Base-by-base conservation (phyloP, 495 filamentous ascomycete species). In the Podospora conica region DNA sequence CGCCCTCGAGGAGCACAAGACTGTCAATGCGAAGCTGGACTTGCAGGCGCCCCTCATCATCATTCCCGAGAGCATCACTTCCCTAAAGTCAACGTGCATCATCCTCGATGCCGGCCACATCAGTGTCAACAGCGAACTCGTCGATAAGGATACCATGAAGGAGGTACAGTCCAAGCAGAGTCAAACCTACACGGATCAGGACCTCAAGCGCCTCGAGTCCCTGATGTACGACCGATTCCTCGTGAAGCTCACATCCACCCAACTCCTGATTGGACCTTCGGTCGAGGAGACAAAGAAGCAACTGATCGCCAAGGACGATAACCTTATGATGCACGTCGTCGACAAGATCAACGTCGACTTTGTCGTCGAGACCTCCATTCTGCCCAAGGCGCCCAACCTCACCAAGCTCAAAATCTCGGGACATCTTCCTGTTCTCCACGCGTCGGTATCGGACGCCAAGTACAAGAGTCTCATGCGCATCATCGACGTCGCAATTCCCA, bases 311-410 rank as follows among this genome's bases (percentile, higher is more conserved):
- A 85, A 86, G 64, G 86, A 91, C 54, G 84, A 89, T 20, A 80
- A 81, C 8, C 88, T 88, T 65, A 88, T 90, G 71, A 81, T 96
- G 61, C 95, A 97, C 75, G 87, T 98, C 63, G 91, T 98, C 60
- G 95, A 98, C 69, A 88, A 92, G 63, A 97, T 98, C 80, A 98
- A 96, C 69, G 90, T 98, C 70, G 91, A 98, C 73, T 97, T 98
- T 73, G 88, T 89, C 18, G 83, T 98, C 27, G 92, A 96, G 73
- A 88, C 89, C 58, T 98, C 92, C 9, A 98, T 98, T 68, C 83
- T 98, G 12, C 96, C 95, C 1, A 97, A 96, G 75, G 90, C 91
- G 24, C 89, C 93, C 0, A 93, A 96, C 70, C 83, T 98, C n/a
- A 94, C 95, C 4, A 93, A 92, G 74, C 89, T 97, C 60, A 87